Conservation (phyloP, 345 rosid species). For the Rhodamnia argentea region DNA sequence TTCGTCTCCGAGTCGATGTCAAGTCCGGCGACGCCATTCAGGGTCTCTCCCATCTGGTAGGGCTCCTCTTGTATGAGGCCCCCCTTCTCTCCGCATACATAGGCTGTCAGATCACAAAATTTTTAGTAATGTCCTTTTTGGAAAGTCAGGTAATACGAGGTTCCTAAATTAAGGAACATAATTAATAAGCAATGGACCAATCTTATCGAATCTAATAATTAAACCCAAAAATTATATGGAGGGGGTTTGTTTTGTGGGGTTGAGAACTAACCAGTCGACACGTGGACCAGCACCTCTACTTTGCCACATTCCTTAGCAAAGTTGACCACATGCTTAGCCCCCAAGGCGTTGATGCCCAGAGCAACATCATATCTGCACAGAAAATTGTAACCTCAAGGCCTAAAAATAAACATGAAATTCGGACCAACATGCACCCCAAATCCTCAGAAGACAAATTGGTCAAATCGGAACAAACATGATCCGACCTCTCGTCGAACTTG, state of each 20-base stretch:
- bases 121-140: neutral
- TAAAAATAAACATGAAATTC: neutral
- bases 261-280: constrained; percentile 48
- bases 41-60: constrained; percentile 51
- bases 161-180: neutral
- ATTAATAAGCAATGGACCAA: neutral
- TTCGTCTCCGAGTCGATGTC: constrained; percentile 42
- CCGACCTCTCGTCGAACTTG: constrained; percentile 26
- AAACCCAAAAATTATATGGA: neutral
- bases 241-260: neutral
- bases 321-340: constrained; percentile 31
- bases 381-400: neutral
- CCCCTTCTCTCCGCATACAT: constrained; percentile 41
- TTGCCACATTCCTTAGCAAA: constrained; percentile 41
- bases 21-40: constrained; percentile 34
- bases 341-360: constrained; percentile 39
- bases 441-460: neutral
- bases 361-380: constrained; percentile 50
- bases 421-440: neutral
- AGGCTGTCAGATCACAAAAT: constrained; percentile 24
- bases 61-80: constrained; percentile 25
- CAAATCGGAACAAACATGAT: neutral
- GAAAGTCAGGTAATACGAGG: neutral
- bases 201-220: neutral
- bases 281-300: constrained; percentile 30